These are phyloP conservation scores for Aeschynomene evenia DNA, from an alignment of 306 rosid species.

Conservation along the genomic window DNA sequence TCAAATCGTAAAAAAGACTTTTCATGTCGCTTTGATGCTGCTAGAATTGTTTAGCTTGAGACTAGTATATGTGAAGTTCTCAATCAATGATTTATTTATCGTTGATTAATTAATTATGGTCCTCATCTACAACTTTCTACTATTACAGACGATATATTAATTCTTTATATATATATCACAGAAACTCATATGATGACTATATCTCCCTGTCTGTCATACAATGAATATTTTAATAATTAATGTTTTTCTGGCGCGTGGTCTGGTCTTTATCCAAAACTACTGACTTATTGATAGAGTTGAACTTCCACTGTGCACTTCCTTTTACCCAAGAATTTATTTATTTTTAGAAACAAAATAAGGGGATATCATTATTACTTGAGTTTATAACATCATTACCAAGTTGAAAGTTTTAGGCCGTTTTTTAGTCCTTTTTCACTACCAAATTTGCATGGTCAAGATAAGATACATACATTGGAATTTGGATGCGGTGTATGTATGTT, in stretches of 20 bases:
- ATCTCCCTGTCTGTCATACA: background rate
- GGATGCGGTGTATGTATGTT: background rate
- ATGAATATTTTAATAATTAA: too few species aligned
- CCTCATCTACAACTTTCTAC: background rate
- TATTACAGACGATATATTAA: background rate
- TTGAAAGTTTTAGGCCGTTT: background rate
- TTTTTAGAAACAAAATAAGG: background rate
- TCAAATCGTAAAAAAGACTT: too few species aligned
- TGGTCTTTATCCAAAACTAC: too few species aligned
- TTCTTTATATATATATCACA: background rate
- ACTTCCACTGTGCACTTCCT: background rate
- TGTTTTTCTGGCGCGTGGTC: background rate
- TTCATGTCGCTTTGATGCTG: too few species aligned
- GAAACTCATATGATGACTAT: background rate
- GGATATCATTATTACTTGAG: background rate
- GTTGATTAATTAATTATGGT: background rate
- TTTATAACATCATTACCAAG: background rate
- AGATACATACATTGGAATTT: too few species aligned
- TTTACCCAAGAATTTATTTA: background rate
- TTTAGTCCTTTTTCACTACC: background rate
- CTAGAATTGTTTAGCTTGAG: too few species aligned
- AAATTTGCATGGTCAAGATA: background rate
- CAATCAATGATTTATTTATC: background rate
- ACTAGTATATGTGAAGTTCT: too few species aligned
- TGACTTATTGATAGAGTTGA: background rate